Conservation (phyloP, 768 basidiomycete genomes). For the Kwoniella pini region DNA sequence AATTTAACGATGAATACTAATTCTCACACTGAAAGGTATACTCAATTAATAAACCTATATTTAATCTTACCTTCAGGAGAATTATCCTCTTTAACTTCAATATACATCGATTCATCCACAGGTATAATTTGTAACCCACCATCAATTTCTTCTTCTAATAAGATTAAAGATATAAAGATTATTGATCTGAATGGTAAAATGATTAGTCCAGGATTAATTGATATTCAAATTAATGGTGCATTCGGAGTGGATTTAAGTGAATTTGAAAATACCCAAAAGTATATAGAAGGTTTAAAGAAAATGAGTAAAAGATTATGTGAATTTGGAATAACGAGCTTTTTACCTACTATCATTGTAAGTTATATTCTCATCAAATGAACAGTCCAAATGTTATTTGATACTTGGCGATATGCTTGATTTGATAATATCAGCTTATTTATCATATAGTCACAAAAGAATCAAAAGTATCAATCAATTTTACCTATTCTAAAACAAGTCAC, state of each 20-base stretch:
- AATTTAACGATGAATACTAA: too few species aligned
- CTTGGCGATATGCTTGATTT: neutral
- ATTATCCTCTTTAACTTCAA: neutral
- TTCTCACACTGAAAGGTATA: constrained; percentile 1
- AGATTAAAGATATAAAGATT: constrained; percentile 6
- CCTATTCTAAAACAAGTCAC: neutral
- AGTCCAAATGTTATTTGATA: neutral
- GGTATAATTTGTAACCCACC: constrained; percentile 64
- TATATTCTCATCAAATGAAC: too few species aligned
- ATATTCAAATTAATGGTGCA: constrained; percentile 87
- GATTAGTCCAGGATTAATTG: constrained; percentile 81
- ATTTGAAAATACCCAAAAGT: constrained; percentile 51
- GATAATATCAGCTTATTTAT: too few species aligned
- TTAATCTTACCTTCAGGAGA: constrained; percentile 2
- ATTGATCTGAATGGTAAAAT: constrained; percentile 77
- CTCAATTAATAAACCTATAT: neutral
- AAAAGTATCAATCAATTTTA: constrained; percentile 10
- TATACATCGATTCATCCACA: constrained; percentile 56
- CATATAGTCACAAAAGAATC: constrained; percentile 11
- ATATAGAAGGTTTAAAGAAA: constrained; percentile 66
- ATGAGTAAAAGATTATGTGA: constrained; percentile 77
- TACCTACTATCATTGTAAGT: constrained; percentile 38
- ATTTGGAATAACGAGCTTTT: constrained; percentile 84
- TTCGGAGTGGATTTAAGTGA: constrained; percentile 52
- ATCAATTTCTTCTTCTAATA: constrained; percentile 3